These are phyloP conservation scores for Russula griseocarnosa DNA, from an alignment of 768 basidiomycete genomes.

Conservation along the genomic window DNA sequence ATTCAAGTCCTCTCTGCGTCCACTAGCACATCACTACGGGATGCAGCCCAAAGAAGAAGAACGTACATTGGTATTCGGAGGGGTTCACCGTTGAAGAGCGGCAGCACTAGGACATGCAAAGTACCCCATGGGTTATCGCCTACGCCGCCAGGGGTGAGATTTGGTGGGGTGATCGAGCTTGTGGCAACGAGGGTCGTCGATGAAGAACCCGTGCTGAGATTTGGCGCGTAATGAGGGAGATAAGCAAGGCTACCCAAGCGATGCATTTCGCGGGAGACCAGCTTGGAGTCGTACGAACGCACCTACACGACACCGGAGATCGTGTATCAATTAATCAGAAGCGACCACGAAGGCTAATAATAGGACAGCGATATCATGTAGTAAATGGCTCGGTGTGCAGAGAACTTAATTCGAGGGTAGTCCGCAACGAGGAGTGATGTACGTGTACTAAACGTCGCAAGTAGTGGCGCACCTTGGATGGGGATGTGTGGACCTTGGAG, in stretches of 20 bases:
- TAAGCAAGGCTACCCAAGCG: constrained; percentile 63
- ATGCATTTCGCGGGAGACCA: constrained; percentile 83
- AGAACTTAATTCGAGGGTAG: not conserved
- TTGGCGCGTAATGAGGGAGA: constrained; percentile 50
- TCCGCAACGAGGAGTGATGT: not conserved
- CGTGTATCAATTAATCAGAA: constrained; percentile 9
- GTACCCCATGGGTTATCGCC: constrained; percentile 75
- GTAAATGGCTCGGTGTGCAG: not conserved
- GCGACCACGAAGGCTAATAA: not conserved
- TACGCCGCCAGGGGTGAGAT: constrained; percentile 35
- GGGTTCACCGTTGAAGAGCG: constrained; percentile 88
- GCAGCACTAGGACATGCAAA: constrained; percentile 82
- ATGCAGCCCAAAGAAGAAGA: not conserved
- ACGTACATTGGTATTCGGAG: constrained; percentile 78
- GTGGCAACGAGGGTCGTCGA: constrained; percentile 42
- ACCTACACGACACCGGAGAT: constrained; percentile 35
- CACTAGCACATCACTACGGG: not conserved
- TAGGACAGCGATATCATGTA: not conserved
- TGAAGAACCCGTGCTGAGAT: constrained; percentile 46
- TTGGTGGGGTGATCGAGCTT: constrained; percentile 27
- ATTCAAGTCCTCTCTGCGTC: constrained; percentile 79
- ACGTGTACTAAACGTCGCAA: not conserved
- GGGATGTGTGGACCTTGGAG: constrained; percentile 33
- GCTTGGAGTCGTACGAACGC: constrained; percentile 74
- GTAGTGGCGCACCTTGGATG: constrained; percentile 16